These are phyloP conservation scores for Serendipita sp. DNA, from an alignment of 768 basidiomycete species.

Conservation along the genomic window DNA sequence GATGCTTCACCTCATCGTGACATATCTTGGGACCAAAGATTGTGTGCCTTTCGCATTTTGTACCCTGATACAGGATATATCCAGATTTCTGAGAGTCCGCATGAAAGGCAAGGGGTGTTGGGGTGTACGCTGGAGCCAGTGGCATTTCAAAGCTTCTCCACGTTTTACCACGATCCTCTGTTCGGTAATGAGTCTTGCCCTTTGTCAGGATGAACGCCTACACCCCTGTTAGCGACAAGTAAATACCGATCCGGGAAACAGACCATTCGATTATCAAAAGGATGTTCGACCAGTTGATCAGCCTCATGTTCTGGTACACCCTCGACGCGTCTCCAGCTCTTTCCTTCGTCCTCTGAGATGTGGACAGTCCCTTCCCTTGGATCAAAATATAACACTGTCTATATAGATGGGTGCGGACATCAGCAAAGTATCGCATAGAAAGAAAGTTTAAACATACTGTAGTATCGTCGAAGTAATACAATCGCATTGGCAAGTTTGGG, in stretches of 20 bases:
- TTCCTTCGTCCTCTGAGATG: slow-evolving; percentile 80
- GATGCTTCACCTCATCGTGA: slow-evolving; percentile 47
- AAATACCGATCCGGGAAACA: slow-evolving; percentile 14
- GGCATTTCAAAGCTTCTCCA: slow-evolving; percentile 73
- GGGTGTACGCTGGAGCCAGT: slow-evolving; percentile 36
- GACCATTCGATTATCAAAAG: slow-evolving; percentile 63
- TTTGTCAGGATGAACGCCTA: slow-evolving; percentile 80
- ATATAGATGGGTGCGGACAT: neutral
- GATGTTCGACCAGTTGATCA: slow-evolving; percentile 67
- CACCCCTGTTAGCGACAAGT: neutral
- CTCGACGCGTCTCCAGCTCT: slow-evolving; percentile 34
- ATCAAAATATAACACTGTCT: slow-evolving; percentile 76
- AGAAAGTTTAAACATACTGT: slow-evolving; percentile 33
- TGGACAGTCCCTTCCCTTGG: slow-evolving; percentile 45
- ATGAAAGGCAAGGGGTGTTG: slow-evolving; percentile 71
- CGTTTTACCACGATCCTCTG: slow-evolving; percentile 69
- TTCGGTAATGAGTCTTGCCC: slow-evolving; percentile 66
- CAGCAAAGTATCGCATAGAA: neutral
- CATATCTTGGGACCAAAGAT: slow-evolving; percentile 28
- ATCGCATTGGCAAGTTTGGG: slow-evolving; percentile 49
- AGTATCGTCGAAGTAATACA: slow-evolving; percentile 91
- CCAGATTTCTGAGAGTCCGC: slow-evolving; percentile 53
- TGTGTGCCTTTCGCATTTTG: slow-evolving; percentile 35
- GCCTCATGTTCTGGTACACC: slow-evolving; percentile 42
- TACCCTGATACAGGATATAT: slow-evolving; percentile 66